Base-by-base conservation (phyloP, 352 stramenopile species). In the Elongisporangium undulatum region DNA sequence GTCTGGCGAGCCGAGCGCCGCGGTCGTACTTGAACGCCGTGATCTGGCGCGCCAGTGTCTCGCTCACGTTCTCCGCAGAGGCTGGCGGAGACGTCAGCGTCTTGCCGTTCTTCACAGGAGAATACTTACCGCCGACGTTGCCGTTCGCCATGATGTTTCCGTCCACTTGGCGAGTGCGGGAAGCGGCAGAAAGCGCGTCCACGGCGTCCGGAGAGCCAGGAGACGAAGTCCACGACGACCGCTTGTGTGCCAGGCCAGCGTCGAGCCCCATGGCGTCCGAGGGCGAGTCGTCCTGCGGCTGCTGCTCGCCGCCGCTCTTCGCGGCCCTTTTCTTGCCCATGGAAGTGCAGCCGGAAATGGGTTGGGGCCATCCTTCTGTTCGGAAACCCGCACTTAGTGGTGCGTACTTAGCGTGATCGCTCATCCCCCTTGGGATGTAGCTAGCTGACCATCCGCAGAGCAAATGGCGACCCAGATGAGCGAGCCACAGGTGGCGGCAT, bases 1-100 rank as follows among this genome's bases (percentile, higher is more conserved):
- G 38, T 22, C 41, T 38, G 16, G 62, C 62, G 51, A 68, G 63
- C 51, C 45, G 63, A 51, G 53, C 49, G 29, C 62, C 62, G 57
- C 62, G 62, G 23, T 64, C 62, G 22, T 64, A 45, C 13, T 45
- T 45, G 34, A 45, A 45, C 13, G 34, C 34, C 34, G 34, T 45
- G 34, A 45, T 45, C 34, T 45, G 34, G 9, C 34, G 34, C 13
- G 34, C 34, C 34, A 45, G 13, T 10, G 34, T 45, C 34, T 45
- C 34, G 34, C 34, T 45, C 34, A 45, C 34, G 4, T 45, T 45
- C 34, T 45, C 34, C 12, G 34, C 34, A 45, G 34, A 15, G 9
- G 34, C 13, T 17, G 34, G 34, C 7, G 34, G 34, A 2, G 34
- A 45, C 34, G 34, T 45, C 34, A 45, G 34, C 34, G 10, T 45